A percentile compares a stretch with the other conserved stretches of the same genome.
phyloP scores from a whole-genome alignment of 169 alveolate species.

The Eimeria nieschulzi region DNA sequence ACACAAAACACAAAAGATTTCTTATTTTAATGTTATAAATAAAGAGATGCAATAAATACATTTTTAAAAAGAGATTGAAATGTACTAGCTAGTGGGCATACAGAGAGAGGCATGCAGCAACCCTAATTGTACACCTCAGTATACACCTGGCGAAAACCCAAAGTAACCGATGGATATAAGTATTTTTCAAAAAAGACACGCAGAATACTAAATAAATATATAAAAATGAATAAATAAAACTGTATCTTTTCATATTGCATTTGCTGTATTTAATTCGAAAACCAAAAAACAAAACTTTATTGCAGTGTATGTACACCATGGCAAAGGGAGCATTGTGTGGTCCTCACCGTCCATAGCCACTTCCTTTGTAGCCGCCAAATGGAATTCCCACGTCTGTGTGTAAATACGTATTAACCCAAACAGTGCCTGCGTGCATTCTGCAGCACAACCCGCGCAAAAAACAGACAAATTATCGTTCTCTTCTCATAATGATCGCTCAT shows the following conservation, averaged over 20 bases:
- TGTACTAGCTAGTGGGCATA: no score
- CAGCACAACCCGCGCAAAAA: no score
- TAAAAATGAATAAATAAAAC: neutral
- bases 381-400: constrained; percentile 80
- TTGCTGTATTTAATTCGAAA: neutral
- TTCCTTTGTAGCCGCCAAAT: constrained; percentile 89
- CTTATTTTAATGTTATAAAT: neutral
- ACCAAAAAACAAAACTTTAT: neutral
- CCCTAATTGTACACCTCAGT: no score
- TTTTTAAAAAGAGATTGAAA: neutral
- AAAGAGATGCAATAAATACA: neutral
- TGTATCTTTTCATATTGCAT: neutral
- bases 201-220: neutral
- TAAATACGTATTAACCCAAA: constrained; percentile 84
- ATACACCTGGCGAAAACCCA: no score
- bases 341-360: constrained; percentile 74
- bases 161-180: no score
- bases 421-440: constrained; percentile 81
- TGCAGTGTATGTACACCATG: neutral
- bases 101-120: neutral
- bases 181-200: neutral
- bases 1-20: neutral
- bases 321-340: neutral
- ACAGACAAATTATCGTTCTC: neutral
- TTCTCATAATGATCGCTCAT: neutral